Base-by-base conservation (phyloP, 352 stramenopile species). In the Phytopythium kandeliae region DNA sequence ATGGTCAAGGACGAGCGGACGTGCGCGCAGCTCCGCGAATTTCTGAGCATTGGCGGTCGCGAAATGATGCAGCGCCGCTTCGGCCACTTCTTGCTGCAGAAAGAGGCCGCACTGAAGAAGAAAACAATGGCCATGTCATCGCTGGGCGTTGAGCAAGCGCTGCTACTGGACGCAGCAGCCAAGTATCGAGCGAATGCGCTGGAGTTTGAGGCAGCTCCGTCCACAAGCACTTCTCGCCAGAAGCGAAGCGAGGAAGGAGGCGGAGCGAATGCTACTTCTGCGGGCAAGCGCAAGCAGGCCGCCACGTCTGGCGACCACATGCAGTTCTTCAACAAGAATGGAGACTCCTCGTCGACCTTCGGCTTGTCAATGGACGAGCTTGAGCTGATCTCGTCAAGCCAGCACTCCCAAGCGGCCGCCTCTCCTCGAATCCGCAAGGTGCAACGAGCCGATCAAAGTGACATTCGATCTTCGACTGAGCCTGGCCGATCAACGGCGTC, bases 1-100 rank as follows among this genome's bases (percentile, higher is more conserved):
- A 89, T 97, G 72, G 78, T 96, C 19, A 89, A 86, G 48, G 86
- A 96, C 42, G 86, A 97, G 43, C 86, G 86, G 15, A 97, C 85
- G 4, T 84, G 76, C 48, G 70, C 78, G 4, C 86, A 96, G 38
- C 51, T 97, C 21, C 81, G 85, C 17, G 77, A 94, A 50, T 91
- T 88, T 37, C 62, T 96, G 34, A 82, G 74, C 45, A 65, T 91
- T 9, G 85, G 84, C n/a, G 78, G 78, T 12, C 57, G 58, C 2
- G 73, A 82, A 58, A 95, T 96, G 85, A 89, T 96, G 74, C 60
- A 69, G 15, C 65, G 69, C 6, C 86, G 88, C 37, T 96, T 97
- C 30, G 69, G 78, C 19, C 78, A 89, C 41, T 95, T 90, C 55
- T 58, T 94, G 42, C 35, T 90, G 8, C 78, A 92, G 50, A 85